Conservation (phyloP, 441 rosid species). For the Syzygium syzygioides region DNA sequence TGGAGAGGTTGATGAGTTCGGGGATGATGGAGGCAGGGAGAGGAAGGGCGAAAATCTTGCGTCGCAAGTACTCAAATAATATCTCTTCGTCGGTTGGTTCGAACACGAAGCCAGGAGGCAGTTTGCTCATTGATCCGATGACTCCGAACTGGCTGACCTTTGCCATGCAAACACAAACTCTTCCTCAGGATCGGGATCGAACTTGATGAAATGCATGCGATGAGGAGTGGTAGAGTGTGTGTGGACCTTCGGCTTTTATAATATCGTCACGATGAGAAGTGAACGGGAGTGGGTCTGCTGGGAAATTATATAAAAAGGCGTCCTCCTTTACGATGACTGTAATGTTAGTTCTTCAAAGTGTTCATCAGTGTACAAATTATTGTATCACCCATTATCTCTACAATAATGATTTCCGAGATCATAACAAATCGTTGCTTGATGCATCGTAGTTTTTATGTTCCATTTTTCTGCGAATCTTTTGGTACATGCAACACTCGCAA, state of each 20-base stretch:
- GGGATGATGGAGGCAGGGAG: slow-evolving; percentile 1
- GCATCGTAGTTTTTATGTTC: background rate
- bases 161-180: background rate
- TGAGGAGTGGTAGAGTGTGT: background rate
- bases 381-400: background rate
- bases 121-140: background rate
- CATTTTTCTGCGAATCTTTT: background rate
- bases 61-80: background rate
- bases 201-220: background rate
- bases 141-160: background rate
- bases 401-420: background rate
- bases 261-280: background rate
- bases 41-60: slow-evolving; percentile 1
- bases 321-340: background rate
- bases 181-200: background rate
- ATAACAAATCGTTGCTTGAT: background rate
- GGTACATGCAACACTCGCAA: background rate
- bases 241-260: background rate
- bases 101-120: slow-evolving; percentile 1
- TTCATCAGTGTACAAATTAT: background rate
- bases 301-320: background rate
- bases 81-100: slow-evolving; percentile 3
- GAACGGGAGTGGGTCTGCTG: background rate
- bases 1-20: background rate
- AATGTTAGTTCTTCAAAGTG: background rate